These are phyloP conservation scores for Nymphaea thermarum DNA, from an alignment of 164 flowering plant species.

Conservation along the genomic window DNA sequence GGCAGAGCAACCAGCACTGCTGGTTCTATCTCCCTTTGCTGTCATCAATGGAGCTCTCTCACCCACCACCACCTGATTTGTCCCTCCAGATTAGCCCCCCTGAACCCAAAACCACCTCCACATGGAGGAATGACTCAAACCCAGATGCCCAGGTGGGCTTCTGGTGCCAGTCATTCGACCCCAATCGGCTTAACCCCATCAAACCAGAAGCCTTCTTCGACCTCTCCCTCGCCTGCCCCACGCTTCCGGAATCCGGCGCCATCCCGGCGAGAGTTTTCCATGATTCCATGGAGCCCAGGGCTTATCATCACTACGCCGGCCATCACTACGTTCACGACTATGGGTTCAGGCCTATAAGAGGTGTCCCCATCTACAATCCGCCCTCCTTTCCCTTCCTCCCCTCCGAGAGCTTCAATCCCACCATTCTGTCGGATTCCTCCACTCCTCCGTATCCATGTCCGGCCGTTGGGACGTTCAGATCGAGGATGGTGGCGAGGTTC, in stretches of 20 bases:
- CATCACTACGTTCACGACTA: slow-evolving; percentile 20
- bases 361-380: slow-evolving; percentile 75
- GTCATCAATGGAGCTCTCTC: slow-evolving; percentile 76
- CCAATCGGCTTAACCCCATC: background rate
- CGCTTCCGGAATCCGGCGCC: slow-evolving; percentile 16
- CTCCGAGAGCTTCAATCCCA: background rate
- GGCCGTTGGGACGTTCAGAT: slow-evolving; percentile 42
- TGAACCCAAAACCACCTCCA: slow-evolving; percentile 40
- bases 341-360: slow-evolving; percentile 66
- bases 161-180: slow-evolving; percentile 25
- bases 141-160: slow-evolving; percentile 53
- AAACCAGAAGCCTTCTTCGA: slow-evolving; percentile 28
- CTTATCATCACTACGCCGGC: background rate
- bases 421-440: slow-evolving; percentile 12
- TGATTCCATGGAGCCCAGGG: background rate
- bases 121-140: slow-evolving; percentile 23
- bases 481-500: slow-evolving; percentile 58
- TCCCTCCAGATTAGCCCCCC: slow-evolving; percentile 94
- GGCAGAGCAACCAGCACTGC: no score
- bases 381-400: slow-evolving; percentile 24
- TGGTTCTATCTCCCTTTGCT: slow-evolving; percentile 10
- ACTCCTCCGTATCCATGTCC: slow-evolving; percentile 5
- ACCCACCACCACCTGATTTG: slow-evolving; percentile 92
- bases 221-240: slow-evolving; percentile 49
- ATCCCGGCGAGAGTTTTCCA: background rate